Conservation (phyloP, 2,329 filamentous ascomycete genomes). For the Fusarium pseudoanthophilum region DNA sequence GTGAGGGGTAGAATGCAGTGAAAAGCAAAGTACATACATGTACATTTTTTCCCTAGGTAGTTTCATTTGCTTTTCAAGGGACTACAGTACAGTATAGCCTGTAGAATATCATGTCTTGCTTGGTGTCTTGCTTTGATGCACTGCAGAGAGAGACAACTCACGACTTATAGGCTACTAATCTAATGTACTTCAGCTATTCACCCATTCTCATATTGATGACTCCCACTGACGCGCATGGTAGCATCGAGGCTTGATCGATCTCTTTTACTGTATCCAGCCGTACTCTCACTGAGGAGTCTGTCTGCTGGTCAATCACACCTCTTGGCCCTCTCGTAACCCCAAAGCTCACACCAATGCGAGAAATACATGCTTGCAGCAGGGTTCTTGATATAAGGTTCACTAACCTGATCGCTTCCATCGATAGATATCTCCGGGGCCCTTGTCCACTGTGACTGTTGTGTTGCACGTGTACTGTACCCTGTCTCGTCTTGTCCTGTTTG, state of each 20-base stretch:
- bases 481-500: conserved; percentile 1
- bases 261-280: background rate
- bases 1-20: conserved; percentile 9
- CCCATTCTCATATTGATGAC: background rate
- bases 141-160: background rate
- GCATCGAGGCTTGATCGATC: conserved; percentile 20
- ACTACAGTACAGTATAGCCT: background rate
- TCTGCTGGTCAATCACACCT: background rate
- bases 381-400: background rate
- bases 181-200: background rate
- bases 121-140: background rate
- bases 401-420: background rate
- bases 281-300: background rate
- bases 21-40: background rate
- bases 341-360: conserved; percentile 1
- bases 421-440: background rate
- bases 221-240: conserved; percentile 6
- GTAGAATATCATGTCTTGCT: background rate
- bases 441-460: background rate
- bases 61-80: background rate
- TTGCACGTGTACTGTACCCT: background rate
- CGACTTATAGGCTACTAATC: background rate
- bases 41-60: background rate
- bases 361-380: conserved; percentile 10
- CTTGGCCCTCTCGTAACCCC: background rate